phyloP scores from a whole-genome alignment of 2,329 filamentous ascomycete genomes.

The Sporothrix pallida region DNA sequence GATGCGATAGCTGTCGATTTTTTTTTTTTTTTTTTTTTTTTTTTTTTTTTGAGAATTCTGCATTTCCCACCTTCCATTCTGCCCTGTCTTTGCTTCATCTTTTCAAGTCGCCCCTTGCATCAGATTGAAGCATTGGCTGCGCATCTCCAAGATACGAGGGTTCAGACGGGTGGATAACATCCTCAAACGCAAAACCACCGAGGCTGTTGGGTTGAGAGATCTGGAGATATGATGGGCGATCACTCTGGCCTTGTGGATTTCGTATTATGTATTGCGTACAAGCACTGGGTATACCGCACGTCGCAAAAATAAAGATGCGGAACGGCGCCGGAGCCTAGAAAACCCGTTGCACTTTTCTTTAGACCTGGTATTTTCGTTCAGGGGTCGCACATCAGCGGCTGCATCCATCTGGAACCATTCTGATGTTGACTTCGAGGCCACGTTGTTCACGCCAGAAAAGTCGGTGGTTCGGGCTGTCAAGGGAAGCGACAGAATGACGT shows the following conservation, averaged over 20 bases:
- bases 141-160: too few species aligned
- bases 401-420: background rate
- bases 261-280: background rate
- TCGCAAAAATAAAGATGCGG: background rate
- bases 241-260: background rate
- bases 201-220: background rate
- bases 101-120: background rate
- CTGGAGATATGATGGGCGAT: background rate
- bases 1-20: background rate
- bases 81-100: too few species aligned
- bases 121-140: too few species aligned
- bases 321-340: background rate
- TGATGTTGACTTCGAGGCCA: background rate
- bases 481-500: slow-evolving; percentile 8
- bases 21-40: background rate
- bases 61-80: too few species aligned
- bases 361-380: background rate
- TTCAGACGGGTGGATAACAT: background rate
- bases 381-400: background rate
- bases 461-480: background rate
- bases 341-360: background rate
- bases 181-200: background rate
- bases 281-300: background rate
- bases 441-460: background rate
- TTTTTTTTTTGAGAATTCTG: too few species aligned